phyloP scores from a whole-genome alignment of 1,139 yeast genomes.

The Debaryomycetaceae sp. region DNA sequence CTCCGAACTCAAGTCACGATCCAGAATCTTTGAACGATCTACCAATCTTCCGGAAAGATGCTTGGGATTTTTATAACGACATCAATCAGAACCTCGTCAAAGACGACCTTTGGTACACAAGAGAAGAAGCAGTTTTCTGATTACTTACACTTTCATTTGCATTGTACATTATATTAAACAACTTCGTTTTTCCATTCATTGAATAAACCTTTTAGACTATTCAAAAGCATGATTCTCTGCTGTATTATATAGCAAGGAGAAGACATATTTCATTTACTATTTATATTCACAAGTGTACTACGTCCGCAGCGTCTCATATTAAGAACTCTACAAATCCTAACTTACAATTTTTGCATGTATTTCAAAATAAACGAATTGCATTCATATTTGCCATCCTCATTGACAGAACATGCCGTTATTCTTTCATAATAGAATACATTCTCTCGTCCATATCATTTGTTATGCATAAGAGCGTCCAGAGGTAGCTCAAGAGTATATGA shows the following conservation, averaged over 20 bases:
- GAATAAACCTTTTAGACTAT: too few relatives aligned
- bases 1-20: constrained; percentile 18
- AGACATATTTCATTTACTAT: too few relatives aligned
- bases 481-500: neutral
- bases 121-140: constrained; percentile 9
- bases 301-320: too few relatives aligned
- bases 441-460: neutral
- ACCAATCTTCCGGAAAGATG: constrained; percentile 34
- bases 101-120: constrained; percentile 25
- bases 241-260: too few relatives aligned
- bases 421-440: neutral
- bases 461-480: neutral
- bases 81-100: constrained; percentile 19
- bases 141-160: neutral
- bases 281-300: too few relatives aligned
- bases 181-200: too few relatives aligned
- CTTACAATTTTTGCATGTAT: neutral
- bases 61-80: constrained; percentile 41
- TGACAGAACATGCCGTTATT: neutral
- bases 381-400: neutral
- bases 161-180: neutral
- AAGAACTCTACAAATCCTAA: too few relatives aligned
- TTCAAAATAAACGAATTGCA: neutral
- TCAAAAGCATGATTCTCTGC: too few relatives aligned
- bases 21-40: constrained; percentile 21